These are phyloP conservation scores for Isoetes taiwanensis DNA, from an alignment of 75 land plant genomes.

Conservation along the genomic window DNA sequence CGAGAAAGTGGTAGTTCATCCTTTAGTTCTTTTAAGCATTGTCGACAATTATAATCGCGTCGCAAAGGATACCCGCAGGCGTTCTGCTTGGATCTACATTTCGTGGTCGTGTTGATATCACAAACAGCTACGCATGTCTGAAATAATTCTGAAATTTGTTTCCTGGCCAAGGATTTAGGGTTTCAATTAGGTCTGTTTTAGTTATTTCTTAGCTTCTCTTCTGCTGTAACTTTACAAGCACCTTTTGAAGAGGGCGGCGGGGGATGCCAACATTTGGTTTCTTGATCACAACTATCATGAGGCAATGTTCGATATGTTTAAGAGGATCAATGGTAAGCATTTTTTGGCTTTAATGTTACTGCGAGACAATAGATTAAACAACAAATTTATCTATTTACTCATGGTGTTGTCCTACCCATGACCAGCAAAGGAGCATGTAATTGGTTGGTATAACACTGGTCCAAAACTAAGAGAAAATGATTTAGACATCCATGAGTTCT, in stretches of 20 bases:
- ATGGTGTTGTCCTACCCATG: too few relatives aligned
- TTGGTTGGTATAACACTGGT: constrained; percentile 98
- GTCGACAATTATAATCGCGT: constrained; percentile 95
- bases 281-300: constrained; percentile 97
- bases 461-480: constrained; percentile 92
- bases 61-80: constrained; percentile 80
- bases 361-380: too few relatives aligned
- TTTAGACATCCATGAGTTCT: constrained; percentile 66
- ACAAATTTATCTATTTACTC: too few relatives aligned
- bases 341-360: background rate
- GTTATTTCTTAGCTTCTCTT: background rate
- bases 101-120: constrained; percentile 82
- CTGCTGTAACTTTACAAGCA: constrained; percentile 31
- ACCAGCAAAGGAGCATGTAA: constrained; percentile 97
- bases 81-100: constrained; percentile 68
- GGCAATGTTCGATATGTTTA: constrained; percentile 95
- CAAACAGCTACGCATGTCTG: constrained; percentile 88
- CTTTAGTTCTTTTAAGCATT: constrained; percentile 83
- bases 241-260: constrained; percentile 98
- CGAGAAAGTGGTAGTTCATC: constrained; percentile 91
- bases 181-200: too few relatives aligned
- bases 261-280: constrained; percentile 98
- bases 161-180: too few relatives aligned
- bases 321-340: constrained; percentile 77
- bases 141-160: background rate